Conservation (phyloP, 2,329 filamentous ascomycete genomes). For the Exophiala lecanii-corni region DNA sequence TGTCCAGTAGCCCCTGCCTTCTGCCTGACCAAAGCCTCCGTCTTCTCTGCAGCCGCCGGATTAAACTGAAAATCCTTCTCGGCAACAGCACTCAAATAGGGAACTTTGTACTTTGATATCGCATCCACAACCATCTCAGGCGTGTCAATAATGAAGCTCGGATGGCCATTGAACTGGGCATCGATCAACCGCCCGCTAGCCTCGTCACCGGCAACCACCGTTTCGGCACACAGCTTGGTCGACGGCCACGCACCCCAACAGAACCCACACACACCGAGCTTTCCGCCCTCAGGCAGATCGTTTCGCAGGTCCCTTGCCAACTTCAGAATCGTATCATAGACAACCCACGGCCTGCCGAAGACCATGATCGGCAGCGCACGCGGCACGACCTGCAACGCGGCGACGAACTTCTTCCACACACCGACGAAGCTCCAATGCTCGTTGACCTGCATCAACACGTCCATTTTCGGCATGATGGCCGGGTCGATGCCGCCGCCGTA, state of each 20-base stretch:
- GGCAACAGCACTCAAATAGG: slow-evolving; percentile 19
- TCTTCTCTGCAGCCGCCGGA: slow-evolving; percentile 36
- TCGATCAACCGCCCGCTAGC: slow-evolving; percentile 38
- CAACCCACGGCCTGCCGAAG: slow-evolving; percentile 24
- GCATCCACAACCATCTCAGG: slow-evolving; percentile 36
- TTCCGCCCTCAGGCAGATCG: slow-evolving; percentile 27
- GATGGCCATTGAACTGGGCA: slow-evolving; percentile 50
- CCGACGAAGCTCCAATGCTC: slow-evolving; percentile 3
- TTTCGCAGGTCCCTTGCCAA: slow-evolving; percentile 34
- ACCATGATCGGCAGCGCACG: slow-evolving; percentile 22
- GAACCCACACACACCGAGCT: slow-evolving; percentile 52
- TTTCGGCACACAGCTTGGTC: slow-evolving; percentile 42
- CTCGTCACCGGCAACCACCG: slow-evolving; percentile 24
- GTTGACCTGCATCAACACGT: slow-evolving; percentile 14
- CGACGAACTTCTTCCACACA: slow-evolving; percentile 8
- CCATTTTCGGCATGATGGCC: slow-evolving; percentile 15
- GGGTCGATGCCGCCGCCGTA: slow-evolving; percentile 22
- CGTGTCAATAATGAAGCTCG: slow-evolving; percentile 43
- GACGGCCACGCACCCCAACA: slow-evolving; percentile 57
- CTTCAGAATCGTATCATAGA: slow-evolving; percentile 30
- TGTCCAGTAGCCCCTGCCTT: slow-evolving; percentile 1
- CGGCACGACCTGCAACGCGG: slow-evolving; percentile 7
- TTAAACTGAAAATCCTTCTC: slow-evolving; percentile 44
- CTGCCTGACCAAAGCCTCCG: slow-evolving; percentile 19
- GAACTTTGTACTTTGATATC: slow-evolving; percentile 19